Percentiles rank a stretch among this genome's conserved stretches.
Evolutionary conservation across 2,329 filamentous ascomycete species (phyloP).

Genomic region (Aspergillus bombycis): DNA sequence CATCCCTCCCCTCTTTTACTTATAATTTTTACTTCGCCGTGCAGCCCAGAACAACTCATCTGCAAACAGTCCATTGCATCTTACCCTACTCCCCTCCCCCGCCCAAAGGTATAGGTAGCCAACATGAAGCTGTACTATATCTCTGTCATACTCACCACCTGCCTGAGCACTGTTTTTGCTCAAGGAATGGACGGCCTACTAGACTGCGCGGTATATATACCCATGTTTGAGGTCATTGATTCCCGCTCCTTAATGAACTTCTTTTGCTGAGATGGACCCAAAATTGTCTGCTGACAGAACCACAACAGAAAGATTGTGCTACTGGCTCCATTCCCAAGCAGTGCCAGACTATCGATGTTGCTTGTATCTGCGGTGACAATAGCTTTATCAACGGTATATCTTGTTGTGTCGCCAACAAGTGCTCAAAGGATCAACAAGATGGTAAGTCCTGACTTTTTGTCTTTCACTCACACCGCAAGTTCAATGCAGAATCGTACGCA

Average conservation of each 20-base stretch:
- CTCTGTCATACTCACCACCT: slow-evolving; percentile 56
- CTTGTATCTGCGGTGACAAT: slow-evolving; percentile 53
- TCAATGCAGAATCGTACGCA: not conserved
- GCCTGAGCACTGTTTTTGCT: slow-evolving; percentile 52
- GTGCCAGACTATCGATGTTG: slow-evolving; percentile 45
- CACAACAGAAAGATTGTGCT: slow-evolving; percentile 42
- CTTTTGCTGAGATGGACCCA: not conserved
- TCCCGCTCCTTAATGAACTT: not conserved
- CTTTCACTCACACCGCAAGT: not conserved
- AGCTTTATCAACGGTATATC: slow-evolving; percentile 53
- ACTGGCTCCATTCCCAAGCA: slow-evolving; percentile 44
- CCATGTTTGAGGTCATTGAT: not conserved
- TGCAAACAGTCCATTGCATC: not conserved
- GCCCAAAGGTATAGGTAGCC: slow-evolving; percentile 5
- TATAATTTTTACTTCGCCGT: not conserved
- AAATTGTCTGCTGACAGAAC: slow-evolving; percentile 6
- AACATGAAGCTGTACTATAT: slow-evolving; percentile 56
- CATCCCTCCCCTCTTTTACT: not conserved
- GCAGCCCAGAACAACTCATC: not conserved
- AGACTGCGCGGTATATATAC: slow-evolving; percentile 57
- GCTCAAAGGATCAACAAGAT: slow-evolving; percentile 46
- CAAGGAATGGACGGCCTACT: slow-evolving; percentile 53
- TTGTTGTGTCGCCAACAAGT: slow-evolving; percentile 54
- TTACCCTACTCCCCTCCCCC: too few relatives aligned
- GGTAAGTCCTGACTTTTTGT: slow-evolving; percentile 28